A percentile compares a stretch with the other conserved stretches of the same genome.
Evolutionary conservation across 805 yeast genomes (phyloP).

Genomic region (Naumovozyma dairenensis): DNA sequence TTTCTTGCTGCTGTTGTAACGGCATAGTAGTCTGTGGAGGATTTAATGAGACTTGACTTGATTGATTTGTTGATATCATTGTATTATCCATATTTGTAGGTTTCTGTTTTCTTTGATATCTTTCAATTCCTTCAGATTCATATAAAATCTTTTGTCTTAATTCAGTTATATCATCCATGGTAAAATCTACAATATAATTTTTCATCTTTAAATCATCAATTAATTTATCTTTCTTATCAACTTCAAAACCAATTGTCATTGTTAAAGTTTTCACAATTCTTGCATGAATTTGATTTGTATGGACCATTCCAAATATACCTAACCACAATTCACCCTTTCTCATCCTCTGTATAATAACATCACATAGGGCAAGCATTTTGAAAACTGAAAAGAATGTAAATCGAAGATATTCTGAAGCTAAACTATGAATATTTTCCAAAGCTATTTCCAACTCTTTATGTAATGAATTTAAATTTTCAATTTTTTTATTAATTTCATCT

Average conservation of each 20-base stretch:
- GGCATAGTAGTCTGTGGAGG: too few relatives aligned
- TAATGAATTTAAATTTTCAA: constrained; percentile 16
- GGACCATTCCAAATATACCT: constrained; percentile 13
- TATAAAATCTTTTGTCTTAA: constrained; percentile 4
- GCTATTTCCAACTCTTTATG: constrained; percentile 19
- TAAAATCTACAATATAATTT: constrained; percentile 12
- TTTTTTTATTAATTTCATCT: constrained; percentile 7
- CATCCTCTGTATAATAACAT: constrained; percentile 22
- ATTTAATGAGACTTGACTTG: too few relatives aligned
- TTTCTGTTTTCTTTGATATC: neutral
- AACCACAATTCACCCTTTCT: constrained; percentile 23
- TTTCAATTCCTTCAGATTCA: neutral
- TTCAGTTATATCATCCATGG: constrained; percentile 5
- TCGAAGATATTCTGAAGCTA: constrained; percentile 21
- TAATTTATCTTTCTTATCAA: constrained; percentile 12
- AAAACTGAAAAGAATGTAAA: constrained; percentile 26
- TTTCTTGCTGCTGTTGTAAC: too few relatives aligned
- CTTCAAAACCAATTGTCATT: constrained; percentile 20
- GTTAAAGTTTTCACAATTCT: constrained; percentile 17
- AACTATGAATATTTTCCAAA: constrained; percentile 16
- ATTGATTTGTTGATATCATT: too few relatives aligned
- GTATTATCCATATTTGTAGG: too few relatives aligned
- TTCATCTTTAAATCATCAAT: constrained; percentile 13
- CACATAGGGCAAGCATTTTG: constrained; percentile 24
- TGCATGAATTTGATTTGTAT: constrained; percentile 14